phyloP scores from a whole-genome alignment of 73 alveolate genomes.

The Diophrys appendiculata region DNA sequence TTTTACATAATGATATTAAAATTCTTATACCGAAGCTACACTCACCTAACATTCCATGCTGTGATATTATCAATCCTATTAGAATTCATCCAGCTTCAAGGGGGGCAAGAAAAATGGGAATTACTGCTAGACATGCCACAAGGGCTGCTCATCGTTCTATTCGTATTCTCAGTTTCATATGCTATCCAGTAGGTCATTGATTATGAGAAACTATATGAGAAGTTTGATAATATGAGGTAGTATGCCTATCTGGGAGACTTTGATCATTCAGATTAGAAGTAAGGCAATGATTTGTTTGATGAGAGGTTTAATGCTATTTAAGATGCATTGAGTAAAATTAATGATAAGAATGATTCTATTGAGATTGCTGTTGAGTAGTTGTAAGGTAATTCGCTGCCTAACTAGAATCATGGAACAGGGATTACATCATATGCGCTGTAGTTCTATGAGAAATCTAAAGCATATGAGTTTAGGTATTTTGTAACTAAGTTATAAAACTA shows the following conservation, averaged over 20 bases:
- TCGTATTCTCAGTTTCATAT: not conserved
- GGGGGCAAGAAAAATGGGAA: not conserved
- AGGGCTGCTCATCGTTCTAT: not conserved
- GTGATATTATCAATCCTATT: not conserved
- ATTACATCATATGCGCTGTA: not conserved
- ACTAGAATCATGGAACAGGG: not conserved
- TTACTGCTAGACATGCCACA: not conserved
- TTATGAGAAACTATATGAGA: not conserved
- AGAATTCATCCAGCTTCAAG: not conserved
- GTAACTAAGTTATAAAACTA: too few relatives aligned
- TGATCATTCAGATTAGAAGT: slow-evolving; percentile 5
- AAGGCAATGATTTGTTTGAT: not conserved
- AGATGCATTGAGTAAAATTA: slow-evolving; percentile 5
- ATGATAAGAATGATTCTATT: slow-evolving; percentile 24
- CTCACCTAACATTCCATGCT: not conserved
- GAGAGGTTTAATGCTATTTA: slow-evolving; percentile 3
- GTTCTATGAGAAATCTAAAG: not conserved
- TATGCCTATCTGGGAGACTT: not conserved
- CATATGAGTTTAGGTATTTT: not conserved
- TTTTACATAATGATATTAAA: not conserved
- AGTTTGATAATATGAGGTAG: not conserved
- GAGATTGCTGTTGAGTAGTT: slow-evolving; percentile 15
- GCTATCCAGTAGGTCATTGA: not conserved
- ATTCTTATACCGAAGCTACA: not conserved
- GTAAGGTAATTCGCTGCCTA: not conserved